phyloP scores from a whole-genome alignment of 1,139 yeast genomes.

The Geotrichum macrosporum region DNA sequence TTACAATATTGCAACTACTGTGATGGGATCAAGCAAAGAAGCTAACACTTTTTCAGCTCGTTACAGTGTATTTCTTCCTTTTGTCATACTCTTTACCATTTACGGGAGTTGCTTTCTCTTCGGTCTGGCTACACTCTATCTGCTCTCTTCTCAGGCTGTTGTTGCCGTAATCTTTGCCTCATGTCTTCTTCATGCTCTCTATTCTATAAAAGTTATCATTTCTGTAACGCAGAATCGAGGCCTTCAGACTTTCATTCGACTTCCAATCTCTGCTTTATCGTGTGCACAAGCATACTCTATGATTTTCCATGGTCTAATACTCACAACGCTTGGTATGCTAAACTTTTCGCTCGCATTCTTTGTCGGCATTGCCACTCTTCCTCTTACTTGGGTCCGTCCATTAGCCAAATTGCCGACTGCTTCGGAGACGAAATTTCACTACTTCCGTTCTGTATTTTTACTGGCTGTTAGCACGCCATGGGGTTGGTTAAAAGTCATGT shows the following conservation, averaged over 20 bases:
- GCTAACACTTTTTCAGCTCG: slow-evolving; percentile 9
- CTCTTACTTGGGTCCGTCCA: slow-evolving; percentile 63
- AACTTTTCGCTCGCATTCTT: slow-evolving; percentile 77
- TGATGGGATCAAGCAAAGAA: slow-evolving; percentile 10
- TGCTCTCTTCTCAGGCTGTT: slow-evolving; percentile 22
- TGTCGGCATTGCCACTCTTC: slow-evolving; percentile 64
- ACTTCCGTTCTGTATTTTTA: slow-evolving; percentile 16
- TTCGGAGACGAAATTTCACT: slow-evolving; percentile 7
- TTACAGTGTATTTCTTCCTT: slow-evolving; percentile 21
- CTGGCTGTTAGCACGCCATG: slow-evolving; percentile 21
- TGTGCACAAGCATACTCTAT: slow-evolving; percentile 44
- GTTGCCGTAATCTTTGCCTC: slow-evolving; percentile 21
- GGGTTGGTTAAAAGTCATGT: slow-evolving; percentile 39
- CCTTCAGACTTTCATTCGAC: not conserved
- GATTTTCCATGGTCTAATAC: slow-evolving; percentile 59
- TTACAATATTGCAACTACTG: slow-evolving; percentile 37
- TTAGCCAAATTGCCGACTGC: slow-evolving; percentile 15
- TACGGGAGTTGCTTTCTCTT: slow-evolving; percentile 25
- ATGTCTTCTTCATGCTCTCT: slow-evolving; percentile 10
- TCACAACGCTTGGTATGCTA: slow-evolving; percentile 71
- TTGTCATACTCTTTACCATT: slow-evolving; percentile 27
- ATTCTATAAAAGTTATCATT: not conserved
- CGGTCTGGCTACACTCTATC: slow-evolving; percentile 24
- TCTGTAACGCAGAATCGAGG: not conserved
- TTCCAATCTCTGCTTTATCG: slow-evolving; percentile 25